Conservation (phyloP, 192 early-diverging fungal genomes). For the Backusella australiensis region DNA sequence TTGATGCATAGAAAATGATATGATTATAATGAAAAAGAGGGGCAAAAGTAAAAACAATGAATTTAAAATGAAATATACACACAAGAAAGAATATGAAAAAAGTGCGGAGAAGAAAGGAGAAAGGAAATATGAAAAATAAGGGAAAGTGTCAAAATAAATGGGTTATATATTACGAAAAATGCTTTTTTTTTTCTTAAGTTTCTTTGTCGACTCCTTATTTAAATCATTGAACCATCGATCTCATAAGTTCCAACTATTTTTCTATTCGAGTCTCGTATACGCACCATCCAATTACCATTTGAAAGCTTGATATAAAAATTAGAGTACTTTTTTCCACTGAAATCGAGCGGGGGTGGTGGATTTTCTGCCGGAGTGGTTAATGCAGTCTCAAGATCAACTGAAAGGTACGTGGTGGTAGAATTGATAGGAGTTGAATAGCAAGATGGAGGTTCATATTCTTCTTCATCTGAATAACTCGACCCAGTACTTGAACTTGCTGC, state of each 20-base stretch:
- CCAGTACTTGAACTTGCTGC: background rate
- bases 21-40: background rate
- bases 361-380: background rate
- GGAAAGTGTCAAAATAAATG: background rate
- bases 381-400: conserved; percentile 9
- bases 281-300: conserved; percentile 36
- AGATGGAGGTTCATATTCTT: background rate
- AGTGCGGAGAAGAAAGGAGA: background rate
- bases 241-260: conserved; percentile 35
- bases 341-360: background rate
- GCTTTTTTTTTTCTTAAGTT: background rate
- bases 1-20: background rate
- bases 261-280: conserved; percentile 26
- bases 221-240: conserved; percentile 30
- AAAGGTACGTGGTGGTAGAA: background rate
- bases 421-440: background rate
- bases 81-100: background rate
- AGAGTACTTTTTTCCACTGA: conserved; percentile 24
- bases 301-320: conserved; percentile 36
- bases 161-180: background rate
- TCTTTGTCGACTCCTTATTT: background rate
- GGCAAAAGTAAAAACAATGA: background rate
- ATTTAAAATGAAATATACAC: background rate
- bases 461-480: background rate
- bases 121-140: background rate